Evolutionary conservation across 75 land plant genomes (phyloP).

Genomic region (Picea sitchensis): DNA sequence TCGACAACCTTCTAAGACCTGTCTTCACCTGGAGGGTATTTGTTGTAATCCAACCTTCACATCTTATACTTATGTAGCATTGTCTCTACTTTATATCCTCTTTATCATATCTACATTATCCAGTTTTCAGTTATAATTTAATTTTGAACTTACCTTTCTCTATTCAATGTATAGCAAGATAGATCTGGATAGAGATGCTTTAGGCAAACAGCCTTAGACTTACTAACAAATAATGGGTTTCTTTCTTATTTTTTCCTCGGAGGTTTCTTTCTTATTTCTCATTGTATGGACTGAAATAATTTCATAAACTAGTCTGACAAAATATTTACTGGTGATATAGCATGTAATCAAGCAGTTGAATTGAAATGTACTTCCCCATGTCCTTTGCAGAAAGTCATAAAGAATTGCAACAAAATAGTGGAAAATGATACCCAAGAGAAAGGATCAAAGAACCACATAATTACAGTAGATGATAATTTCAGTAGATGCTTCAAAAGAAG

Average conservation of each 20-base stretch:
- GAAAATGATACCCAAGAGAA: background rate
- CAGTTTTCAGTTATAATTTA: background rate
- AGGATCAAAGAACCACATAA: background rate
- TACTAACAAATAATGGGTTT: background rate
- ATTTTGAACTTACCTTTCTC: background rate
- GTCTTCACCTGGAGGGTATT: background rate
- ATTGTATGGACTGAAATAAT: background rate
- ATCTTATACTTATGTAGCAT: background rate
- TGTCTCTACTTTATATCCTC: background rate
- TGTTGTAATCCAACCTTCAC: background rate
- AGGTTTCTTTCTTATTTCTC: background rate
- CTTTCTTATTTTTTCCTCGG: too few relatives aligned
- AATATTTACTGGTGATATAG: background rate
- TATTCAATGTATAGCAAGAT: background rate
- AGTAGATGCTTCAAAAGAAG: too few relatives aligned
- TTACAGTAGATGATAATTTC: too few relatives aligned
- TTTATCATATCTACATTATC: background rate
- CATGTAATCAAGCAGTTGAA: background rate
- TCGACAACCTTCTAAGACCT: background rate
- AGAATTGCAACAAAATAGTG: background rate
- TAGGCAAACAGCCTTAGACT: background rate
- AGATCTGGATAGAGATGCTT: background rate
- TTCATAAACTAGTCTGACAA: background rate
- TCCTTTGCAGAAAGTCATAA: background rate
- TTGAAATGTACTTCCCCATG: background rate